These are phyloP conservation scores for Malassezia japonica DNA, from an alignment of 1,284 basidiomycete genomes.

Conservation along the genomic window DNA sequence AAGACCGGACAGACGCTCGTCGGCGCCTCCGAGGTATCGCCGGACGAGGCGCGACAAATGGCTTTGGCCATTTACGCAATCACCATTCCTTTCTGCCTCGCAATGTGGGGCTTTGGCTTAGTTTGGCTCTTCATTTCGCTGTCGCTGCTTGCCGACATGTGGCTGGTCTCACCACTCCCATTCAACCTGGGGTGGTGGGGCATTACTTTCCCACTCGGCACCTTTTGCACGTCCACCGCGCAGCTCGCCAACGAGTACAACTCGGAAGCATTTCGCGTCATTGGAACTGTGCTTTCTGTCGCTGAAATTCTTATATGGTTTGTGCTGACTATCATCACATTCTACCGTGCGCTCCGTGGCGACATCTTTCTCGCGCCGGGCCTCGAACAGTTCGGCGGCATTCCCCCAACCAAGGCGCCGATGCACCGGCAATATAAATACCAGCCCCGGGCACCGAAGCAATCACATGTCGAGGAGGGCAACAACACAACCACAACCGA, in stretches of 20 bases:
- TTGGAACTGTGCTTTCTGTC: slow-evolving; percentile 26
- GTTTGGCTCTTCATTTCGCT: slow-evolving; percentile 50
- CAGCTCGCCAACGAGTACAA: slow-evolving; percentile 27
- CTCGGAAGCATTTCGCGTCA: slow-evolving; percentile 21
- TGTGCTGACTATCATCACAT: slow-evolving; percentile 18
- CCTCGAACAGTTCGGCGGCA: too few relatives aligned
- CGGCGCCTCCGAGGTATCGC: slow-evolving; percentile 4
- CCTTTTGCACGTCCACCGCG: slow-evolving; percentile 23
- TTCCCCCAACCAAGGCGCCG: too few relatives aligned
- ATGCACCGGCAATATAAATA: too few relatives aligned
- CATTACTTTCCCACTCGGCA: slow-evolving; percentile 32
- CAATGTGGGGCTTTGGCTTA: slow-evolving; percentile 52
- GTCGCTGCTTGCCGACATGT: slow-evolving; percentile 30
- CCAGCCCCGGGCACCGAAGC: too few relatives aligned
- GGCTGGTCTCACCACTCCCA: slow-evolving; percentile 21
- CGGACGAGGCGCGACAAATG: slow-evolving; percentile 20
- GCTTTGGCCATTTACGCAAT: slow-evolving; percentile 26
- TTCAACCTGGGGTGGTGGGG: slow-evolving; percentile 42
- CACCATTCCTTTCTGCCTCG: slow-evolving; percentile 37
- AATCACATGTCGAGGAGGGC: too few relatives aligned
- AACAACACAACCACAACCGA: too few relatives aligned
- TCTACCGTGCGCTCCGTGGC: slow-evolving; percentile 14
- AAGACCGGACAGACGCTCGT: slow-evolving; percentile 12
- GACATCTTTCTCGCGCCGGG: too few relatives aligned
- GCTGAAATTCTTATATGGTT: slow-evolving; percentile 25